phyloP scores from a whole-genome alignment of 768 basidiomycete genomes.

The Ramaria rubella region DNA sequence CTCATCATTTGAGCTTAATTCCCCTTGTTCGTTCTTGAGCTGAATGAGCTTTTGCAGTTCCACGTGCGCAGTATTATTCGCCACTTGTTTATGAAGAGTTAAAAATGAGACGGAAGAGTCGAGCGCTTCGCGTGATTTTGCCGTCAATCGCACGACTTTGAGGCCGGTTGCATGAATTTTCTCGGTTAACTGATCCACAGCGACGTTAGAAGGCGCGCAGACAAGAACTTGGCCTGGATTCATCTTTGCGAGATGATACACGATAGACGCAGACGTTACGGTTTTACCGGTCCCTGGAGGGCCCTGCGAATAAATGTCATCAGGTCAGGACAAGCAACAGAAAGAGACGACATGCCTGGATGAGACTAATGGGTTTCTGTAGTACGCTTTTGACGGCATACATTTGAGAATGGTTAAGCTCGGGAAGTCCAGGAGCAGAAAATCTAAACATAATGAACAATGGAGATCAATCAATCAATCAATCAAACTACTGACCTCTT shows the following conservation, averaged over 20 bases:
- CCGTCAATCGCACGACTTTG: conserved; percentile 95
- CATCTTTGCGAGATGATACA: conserved; percentile 99
- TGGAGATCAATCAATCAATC: not conserved
- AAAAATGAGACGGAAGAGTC: conserved; percentile 94
- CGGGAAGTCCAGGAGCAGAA: conserved; percentile 94
- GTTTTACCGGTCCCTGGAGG: conserved; percentile 99
- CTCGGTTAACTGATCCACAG: conserved; percentile 97
- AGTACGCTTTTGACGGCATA: conserved; percentile 98
- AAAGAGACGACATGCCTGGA: conserved; percentile 49
- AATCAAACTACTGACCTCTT: conserved; percentile 46
- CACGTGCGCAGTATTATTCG: conserved; percentile 91
- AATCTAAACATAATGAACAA: conserved; percentile 36
- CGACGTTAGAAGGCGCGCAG: conserved; percentile 97
- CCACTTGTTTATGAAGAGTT: conserved; percentile 95
- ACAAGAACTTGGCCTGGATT: conserved; percentile 99
- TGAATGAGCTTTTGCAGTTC: conserved; percentile 98
- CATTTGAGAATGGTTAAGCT: conserved; percentile 99
- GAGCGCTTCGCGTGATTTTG: conserved; percentile 96
- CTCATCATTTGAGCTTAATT: conserved; percentile 93
- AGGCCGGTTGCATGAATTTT: conserved; percentile 99
- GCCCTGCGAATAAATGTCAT: conserved; percentile 36
- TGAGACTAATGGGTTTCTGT: conserved; percentile 95
- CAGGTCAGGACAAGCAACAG: not conserved
- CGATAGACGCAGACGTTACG: conserved; percentile 97
- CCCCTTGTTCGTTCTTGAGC: conserved; percentile 96